Evolutionary conservation across 805 yeast genomes (phyloP).

Genomic region (Spencermartinsiella europaea): DNA sequence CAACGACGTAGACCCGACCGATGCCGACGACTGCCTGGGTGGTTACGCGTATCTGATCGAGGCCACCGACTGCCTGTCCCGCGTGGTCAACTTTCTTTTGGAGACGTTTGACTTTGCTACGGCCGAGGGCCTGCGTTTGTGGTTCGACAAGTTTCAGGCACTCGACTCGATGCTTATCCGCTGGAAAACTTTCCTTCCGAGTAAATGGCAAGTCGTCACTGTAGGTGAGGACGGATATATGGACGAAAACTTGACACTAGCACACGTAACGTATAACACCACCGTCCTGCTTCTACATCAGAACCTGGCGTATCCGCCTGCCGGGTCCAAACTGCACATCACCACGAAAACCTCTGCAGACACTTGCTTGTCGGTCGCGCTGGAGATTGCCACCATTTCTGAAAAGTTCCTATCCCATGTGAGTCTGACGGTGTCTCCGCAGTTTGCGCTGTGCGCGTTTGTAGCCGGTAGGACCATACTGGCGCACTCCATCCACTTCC

Average conservation of each 20-base stretch:
- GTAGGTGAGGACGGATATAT: constrained; percentile 9
- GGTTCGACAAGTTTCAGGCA: constrained; percentile 11
- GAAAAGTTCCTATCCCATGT: constrained; percentile 7
- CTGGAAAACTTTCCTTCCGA: constrained; percentile 16
- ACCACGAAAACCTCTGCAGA: constrained; percentile 8
- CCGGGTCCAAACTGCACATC: constrained; percentile 2
- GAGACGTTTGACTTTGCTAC: constrained; percentile 7
- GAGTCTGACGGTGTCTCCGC: constrained; percentile 6
- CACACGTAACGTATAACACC: constrained; percentile 17
- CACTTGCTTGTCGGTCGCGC: constrained; percentile 11
- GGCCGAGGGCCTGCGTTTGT: constrained; percentile 6
- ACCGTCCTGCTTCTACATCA: constrained; percentile 16
- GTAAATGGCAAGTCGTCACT: constrained; percentile 10
- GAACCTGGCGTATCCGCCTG: constrained; percentile 13
- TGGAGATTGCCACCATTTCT: constrained; percentile 11
- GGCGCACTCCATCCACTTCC: constrained; percentile 9
- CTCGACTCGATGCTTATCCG: constrained; percentile 10
- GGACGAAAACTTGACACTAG: constrained; percentile 18
- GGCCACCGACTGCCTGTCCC: constrained; percentile 15
- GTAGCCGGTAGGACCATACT: constrained; percentile 11
- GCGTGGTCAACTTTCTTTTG: constrained; percentile 10
- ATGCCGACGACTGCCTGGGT: constrained; percentile 13
- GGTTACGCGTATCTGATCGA: constrained; percentile 16
- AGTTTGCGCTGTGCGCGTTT: constrained; percentile 12
- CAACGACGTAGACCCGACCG: neutral